These are phyloP conservation scores for Quercus phellos DNA, from an alignment of 331 rosid genomes.

Conservation along the genomic window DNA sequence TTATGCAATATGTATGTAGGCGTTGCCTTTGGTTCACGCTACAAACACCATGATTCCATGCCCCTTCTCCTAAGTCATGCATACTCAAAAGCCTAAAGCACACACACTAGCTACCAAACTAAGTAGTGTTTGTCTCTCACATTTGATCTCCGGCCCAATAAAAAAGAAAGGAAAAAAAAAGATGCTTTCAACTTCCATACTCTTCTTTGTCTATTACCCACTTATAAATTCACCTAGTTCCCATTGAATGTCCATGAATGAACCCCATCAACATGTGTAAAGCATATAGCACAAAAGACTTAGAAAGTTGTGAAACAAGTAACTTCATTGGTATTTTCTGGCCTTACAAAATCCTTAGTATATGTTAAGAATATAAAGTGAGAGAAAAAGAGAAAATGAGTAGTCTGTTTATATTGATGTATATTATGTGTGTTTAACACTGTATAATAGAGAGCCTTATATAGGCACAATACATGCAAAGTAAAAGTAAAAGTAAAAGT, in stretches of 20 bases:
- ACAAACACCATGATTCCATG: conserved; percentile 52
- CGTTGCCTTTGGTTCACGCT: conserved; percentile 48
- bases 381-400: too few species aligned
- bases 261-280: conserved; percentile 5
- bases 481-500: too few species aligned
- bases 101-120: neutral
- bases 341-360: too few species aligned
- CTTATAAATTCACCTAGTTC: conserved; percentile 21
- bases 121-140: conserved; percentile 34
- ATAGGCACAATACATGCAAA: too few species aligned
- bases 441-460: rapidly evolving
- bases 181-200: conserved; percentile 21
- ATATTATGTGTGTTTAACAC: too few species aligned
- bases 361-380: too few species aligned
- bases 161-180: neutral
- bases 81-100: conserved; percentile 32
- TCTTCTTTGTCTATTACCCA: conserved; percentile 17
- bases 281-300: conserved; percentile 8
- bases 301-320: neutral
- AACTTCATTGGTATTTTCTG: neutral
- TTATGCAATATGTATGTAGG: conserved; percentile 29
- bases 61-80: conserved; percentile 40
- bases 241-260: conserved; percentile 31
- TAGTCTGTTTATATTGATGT: too few species aligned
- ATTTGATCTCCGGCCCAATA: conserved; percentile 37